These are phyloP conservation scores for Salix arbutifolia DNA, from an alignment of 345 rosid genomes.

Conservation along the genomic window DNA sequence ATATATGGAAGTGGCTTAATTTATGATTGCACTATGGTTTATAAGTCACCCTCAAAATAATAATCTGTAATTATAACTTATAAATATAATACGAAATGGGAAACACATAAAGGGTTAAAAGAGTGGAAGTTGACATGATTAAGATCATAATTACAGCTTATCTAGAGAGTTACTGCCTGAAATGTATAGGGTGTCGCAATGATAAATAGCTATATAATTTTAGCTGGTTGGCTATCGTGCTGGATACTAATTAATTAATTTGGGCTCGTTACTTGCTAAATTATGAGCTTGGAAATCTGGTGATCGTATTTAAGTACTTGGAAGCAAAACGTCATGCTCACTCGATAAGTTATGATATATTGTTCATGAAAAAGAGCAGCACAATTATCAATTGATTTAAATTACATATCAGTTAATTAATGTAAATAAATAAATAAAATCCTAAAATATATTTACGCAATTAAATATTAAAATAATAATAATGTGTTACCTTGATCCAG, in stretches of 20 bases:
- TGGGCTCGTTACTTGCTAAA: neutral
- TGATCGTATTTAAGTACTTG: neutral
- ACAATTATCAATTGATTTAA: neutral
- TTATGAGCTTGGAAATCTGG: neutral
- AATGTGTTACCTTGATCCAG: too few relatives aligned
- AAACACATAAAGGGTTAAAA: slow-evolving; percentile 21
- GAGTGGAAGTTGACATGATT: slow-evolving; percentile 20
- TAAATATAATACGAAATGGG: slow-evolving; percentile 21
- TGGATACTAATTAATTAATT: too few relatives aligned
- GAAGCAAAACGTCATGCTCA: neutral
- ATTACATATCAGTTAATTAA: neutral
- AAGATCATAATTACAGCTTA: neutral
- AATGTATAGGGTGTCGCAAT: neutral
- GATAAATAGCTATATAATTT: neutral
- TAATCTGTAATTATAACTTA: slow-evolving; percentile 26
- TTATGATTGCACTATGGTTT: slow-evolving; percentile 43
- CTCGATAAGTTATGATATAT: neutral
- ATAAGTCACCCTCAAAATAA: slow-evolving; percentile 33
- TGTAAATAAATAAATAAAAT: too few relatives aligned
- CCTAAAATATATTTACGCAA: too few relatives aligned
- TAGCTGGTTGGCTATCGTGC: too few relatives aligned
- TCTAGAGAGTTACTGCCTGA: neutral
- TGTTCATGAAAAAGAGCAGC: too few relatives aligned
- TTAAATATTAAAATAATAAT: too few relatives aligned
- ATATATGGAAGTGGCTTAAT: neutral